Evolutionary conservation across 148 eudicot genomes (phyloP), one percentile per base, ranked within the genome.

Genomic region (Polygonum aviculare): DNA sequence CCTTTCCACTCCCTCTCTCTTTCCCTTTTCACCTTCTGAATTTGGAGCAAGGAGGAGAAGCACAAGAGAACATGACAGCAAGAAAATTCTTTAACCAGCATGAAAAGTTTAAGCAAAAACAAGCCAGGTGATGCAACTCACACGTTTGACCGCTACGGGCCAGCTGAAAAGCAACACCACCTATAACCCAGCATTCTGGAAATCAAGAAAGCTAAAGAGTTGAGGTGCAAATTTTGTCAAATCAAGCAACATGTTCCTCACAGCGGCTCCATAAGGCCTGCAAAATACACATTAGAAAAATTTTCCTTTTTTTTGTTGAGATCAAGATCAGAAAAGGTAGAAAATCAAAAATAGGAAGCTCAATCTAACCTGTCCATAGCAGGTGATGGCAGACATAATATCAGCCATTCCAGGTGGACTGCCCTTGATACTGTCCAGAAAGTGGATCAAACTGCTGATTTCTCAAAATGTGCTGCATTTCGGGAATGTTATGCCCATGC

Each of bases 331-430:
- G 7, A 70, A 44, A 60, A 48, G n/a, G 31, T n/a, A 62, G 41
- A 67, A 41, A 75, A 36, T 21, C 74, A 35, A 63, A 62, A 75
- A 84, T 84, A 77, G 83, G 79, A 83, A 86, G 48, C 77, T 0
- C 10, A 51, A 75, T 54, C 14, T 48, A 62, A 60, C 41, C 76
- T 60, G 76, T 47, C 63, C 81, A 69, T 72, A 72, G 35, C 51
- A 50, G 72, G 36, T 67, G 79, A 82, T 59, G 82, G 85, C 86
- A 87, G 86, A 85, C 90, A 54, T 75, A 82, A 76, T 81, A 79
- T 16, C 75, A 86, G 76, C 85, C 88, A n/a, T 50, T 78, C 88
- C 88, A 89, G 75, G 77, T 57, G 62, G 88, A 78, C 77, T 85
- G 84, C 74, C 85, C 87, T 74, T 83, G 88, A 69, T 80, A 57